These are phyloP conservation scores for Suhomyces kunorum DNA, from an alignment of 1,139 yeast genomes.

Conservation along the genomic window DNA sequence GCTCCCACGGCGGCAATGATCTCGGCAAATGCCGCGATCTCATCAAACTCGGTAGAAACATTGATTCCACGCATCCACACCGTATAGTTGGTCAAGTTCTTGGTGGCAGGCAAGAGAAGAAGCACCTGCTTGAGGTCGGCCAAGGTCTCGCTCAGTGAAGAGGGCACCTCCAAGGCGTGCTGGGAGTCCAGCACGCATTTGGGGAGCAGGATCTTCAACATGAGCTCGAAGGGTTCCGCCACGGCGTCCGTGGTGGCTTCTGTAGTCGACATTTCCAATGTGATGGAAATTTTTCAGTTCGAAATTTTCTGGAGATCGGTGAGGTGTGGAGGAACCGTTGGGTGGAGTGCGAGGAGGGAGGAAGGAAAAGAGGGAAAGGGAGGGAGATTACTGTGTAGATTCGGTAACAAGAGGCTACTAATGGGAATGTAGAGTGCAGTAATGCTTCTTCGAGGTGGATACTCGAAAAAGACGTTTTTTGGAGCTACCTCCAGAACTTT, in stretches of 20 bases:
- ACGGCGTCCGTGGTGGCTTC: slow-evolving; percentile 15
- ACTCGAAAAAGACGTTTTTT: no score
- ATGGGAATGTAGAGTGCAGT: no score
- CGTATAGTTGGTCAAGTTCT: slow-evolving; percentile 62
- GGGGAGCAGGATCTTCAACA: slow-evolving; percentile 38
- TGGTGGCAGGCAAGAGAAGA: slow-evolving; percentile 53
- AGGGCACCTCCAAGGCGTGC: slow-evolving; percentile 36
- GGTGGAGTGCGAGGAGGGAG: slow-evolving; percentile 1
- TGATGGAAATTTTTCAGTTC: slow-evolving; percentile 9
- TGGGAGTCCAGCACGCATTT: slow-evolving; percentile 23
- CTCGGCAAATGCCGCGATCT: slow-evolving; percentile 34
- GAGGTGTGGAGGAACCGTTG: slow-evolving; percentile 4
- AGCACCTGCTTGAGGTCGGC: slow-evolving; percentile 63
- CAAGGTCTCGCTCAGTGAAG: slow-evolving; percentile 46
- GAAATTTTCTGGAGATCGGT: slow-evolving; percentile 10
- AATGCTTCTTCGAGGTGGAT: no score
- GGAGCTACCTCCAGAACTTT: no score
- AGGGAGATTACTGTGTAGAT: no score
- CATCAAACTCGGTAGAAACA: slow-evolving; percentile 37
- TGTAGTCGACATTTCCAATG: slow-evolving; percentile 12
- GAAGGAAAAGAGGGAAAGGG: not conserved
- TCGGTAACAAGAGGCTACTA: no score
- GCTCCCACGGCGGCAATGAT: slow-evolving; percentile 29
- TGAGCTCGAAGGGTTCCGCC: slow-evolving; percentile 24
- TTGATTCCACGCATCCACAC: slow-evolving; percentile 41